Conservation (phyloP, 2,329 filamentous ascomycete genomes). For the Colletotrichum viniferum region DNA sequence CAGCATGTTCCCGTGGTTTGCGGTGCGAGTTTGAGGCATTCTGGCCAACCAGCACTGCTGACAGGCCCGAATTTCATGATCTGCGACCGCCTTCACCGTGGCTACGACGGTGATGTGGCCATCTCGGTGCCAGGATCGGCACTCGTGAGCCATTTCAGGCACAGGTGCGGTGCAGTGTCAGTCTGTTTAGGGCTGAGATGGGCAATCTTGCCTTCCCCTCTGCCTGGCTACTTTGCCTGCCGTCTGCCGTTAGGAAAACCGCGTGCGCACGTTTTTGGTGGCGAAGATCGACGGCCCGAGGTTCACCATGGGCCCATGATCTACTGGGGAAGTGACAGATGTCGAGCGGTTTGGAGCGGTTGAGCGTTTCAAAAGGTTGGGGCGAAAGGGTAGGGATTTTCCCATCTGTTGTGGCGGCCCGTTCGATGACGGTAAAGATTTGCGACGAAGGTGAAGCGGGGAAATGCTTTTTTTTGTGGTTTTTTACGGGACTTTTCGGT, state of each 20-base stretch:
- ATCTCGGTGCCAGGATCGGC: not conserved
- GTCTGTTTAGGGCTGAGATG: not conserved
- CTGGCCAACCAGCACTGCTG: not conserved
- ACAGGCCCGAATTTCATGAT: not conserved
- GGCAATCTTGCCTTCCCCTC: not conserved
- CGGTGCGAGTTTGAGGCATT: not conserved
- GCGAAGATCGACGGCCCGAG: not conserved
- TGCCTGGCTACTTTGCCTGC: not conserved
- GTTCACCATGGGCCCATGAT: not conserved
- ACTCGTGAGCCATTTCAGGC: not conserved
- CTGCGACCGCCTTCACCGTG: not conserved
- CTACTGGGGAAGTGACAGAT: not conserved
- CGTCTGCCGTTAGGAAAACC: not conserved
- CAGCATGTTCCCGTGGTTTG: too few species aligned
- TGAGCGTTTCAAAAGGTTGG: not conserved
- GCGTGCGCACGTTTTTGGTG: not conserved
- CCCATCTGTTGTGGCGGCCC: not conserved
- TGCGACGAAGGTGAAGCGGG: not conserved
- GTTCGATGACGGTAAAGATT: not conserved
- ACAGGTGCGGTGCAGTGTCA: not conserved
- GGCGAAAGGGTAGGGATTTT: not conserved
- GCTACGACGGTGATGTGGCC: not conserved
- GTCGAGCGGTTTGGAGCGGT: not conserved
- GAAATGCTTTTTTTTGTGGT: not conserved
- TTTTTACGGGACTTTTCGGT: not conserved